Conservation (phyloP, 2,329 filamentous ascomycete species). For the Xylaria sp. region DNA sequence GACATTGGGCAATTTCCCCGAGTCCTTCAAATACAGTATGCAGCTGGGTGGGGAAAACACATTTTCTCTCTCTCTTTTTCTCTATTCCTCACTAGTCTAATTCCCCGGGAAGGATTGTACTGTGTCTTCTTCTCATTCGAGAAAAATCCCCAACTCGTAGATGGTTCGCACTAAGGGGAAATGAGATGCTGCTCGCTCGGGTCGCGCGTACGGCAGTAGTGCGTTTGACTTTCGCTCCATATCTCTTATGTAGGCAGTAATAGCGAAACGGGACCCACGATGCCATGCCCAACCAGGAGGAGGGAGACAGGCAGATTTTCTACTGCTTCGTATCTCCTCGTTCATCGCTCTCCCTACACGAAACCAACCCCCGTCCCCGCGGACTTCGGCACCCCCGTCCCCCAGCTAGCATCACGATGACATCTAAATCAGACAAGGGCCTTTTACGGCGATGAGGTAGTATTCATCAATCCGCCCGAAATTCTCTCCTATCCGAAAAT, state of each 20-base stretch:
- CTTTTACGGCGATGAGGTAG: conserved; percentile 16
- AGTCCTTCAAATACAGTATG: conserved; percentile 26
- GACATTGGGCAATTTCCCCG: conserved; percentile 39
- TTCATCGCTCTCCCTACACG: no score
- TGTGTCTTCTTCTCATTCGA: conserved; percentile 17
- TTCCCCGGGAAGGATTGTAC: conserved; percentile 10
- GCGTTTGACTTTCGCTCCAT: conserved; percentile 24
- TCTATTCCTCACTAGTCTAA: neutral
- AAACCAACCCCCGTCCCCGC: neutral
- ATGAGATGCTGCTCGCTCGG: conserved; percentile 27
- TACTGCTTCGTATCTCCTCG: neutral
- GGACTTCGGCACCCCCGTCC: conserved; percentile 23
- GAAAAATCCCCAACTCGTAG: conserved; percentile 11
- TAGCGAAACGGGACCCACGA: conserved; percentile 24
- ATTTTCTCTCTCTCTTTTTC: conserved; percentile 1
- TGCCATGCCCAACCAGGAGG: conserved; percentile 14
- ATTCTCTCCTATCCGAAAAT: conserved; percentile 21
- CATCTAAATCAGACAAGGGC: conserved; percentile 30
- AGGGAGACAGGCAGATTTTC: neutral
- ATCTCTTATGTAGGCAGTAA: conserved; percentile 1
- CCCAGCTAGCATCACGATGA: conserved; percentile 28
- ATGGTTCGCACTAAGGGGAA: conserved; percentile 33
- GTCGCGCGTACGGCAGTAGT: conserved; percentile 23
- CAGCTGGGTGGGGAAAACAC: conserved; percentile 20
- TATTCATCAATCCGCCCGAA: conserved; percentile 17